Base-by-base conservation (phyloP, 441 rosid species). In the Erysimum pusillum region DNA sequence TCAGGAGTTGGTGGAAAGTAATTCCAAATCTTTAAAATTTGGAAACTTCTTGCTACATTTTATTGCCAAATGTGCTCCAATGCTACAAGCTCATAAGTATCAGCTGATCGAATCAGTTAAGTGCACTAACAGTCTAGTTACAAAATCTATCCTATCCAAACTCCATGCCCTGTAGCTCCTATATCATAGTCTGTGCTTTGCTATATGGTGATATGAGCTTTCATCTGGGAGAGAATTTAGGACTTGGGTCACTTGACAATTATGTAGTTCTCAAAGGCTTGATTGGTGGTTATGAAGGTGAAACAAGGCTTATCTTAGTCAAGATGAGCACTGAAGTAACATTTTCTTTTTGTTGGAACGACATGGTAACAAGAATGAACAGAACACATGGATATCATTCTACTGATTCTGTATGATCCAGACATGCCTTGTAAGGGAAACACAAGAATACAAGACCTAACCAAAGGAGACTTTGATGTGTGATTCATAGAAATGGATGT, bases 1-100 rank as follows among this genome's bases (percentile, higher is more conserved):
- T 79, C 65, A 53, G 65, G 78, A 83, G 63, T 56, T 71, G 67
- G 83, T 90, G 15, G 81, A 74, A 79, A 82, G 61, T 74, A 86
- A 85, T 73, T 85, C 87, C 73, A 86, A 78, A 67, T 93, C 94
- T 34, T 74, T 85, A 56, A 93, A 86, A 79, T 88, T 93, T 79
- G 94, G 97, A 22, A 86, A 89, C 82, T 89, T 91, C 62, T 64
- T 89, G 81, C 71, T 87, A 75, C 86, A 87, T 73, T 80, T 88
- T 41, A 78, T 81, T 71, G 83, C 78, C 73, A 89, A 81, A 66
- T 89, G 87, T 75, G 78, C 83, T 73, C 79, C 85, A 0, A 52
- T 78, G 58, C 69, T 86, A 73, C 83, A 76, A 34, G 69, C 84
- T 66, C 90, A 84, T 42, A 90, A 87, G 86, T 70, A 71, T 71